phyloP scores from a whole-genome alignment of 768 basidiomycete genomes.

The Pleurotus salmoneostramineus region DNA sequence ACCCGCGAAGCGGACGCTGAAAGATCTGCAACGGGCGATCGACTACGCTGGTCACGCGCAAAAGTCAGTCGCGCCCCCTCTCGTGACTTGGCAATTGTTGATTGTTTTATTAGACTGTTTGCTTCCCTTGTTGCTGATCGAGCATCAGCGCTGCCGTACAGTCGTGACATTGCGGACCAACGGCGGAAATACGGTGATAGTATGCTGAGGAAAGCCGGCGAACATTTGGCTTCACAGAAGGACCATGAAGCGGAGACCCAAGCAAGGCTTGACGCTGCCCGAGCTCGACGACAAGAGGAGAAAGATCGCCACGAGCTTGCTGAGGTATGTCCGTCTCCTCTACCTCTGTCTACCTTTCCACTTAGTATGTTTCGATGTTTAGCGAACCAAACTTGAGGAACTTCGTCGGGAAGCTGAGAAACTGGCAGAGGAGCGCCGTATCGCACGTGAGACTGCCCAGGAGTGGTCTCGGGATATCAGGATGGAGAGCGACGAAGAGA shows the following conservation, averaged over 20 bases:
- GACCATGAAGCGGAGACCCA: conserved; percentile 69
- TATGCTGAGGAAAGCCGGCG: conserved; percentile 78
- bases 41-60: conserved; percentile 84
- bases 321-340: conserved; percentile 47
- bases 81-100: background rate
- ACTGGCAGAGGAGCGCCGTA: conserved; percentile 73
- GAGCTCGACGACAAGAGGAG: conserved; percentile 78
- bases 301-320: conserved; percentile 56
- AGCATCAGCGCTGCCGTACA: conserved; percentile 73
- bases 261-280: conserved; percentile 72
- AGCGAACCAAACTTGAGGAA: conserved; percentile 64
- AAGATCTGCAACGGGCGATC: conserved; percentile 75
- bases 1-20: conserved; percentile 72
- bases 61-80: conserved; percentile 45
- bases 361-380: conserved; percentile 4
- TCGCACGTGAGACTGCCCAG: conserved; percentile 74
- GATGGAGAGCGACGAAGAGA: conserved; percentile 77
- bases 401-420: conserved; percentile 68
- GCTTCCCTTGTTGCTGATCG: conserved; percentile 76
- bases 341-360: background rate
- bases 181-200: conserved; percentile 87
- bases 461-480: conserved; percentile 71
- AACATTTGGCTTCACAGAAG: conserved; percentile 70
- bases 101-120: conserved; percentile 59
- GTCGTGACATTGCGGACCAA: conserved; percentile 82